Percentiles rank a stretch among this genome's conserved stretches.
These are phyloP conservation scores for Ogataea nonfermentans DNA, from an alignment of 805 yeast genomes.

Conservation along the genomic window DNA sequence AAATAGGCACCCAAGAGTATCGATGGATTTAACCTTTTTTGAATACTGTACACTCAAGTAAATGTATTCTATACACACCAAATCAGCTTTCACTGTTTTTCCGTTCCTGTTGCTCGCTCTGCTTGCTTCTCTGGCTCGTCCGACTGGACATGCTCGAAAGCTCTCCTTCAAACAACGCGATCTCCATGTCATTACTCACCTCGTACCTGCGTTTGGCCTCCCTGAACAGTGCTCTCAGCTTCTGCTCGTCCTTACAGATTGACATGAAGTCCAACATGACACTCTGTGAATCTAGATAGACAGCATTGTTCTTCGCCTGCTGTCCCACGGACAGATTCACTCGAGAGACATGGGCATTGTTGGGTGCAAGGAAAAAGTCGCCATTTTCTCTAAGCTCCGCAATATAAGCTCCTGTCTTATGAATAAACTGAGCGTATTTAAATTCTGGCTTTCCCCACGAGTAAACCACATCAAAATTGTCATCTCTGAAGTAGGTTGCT, in stretches of 20 bases:
- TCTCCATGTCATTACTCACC: conserved; percentile 33
- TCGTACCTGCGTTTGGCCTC: conserved; percentile 55
- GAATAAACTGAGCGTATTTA: conserved; percentile 85
- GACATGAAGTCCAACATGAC: conserved; percentile 69
- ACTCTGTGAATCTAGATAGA: conserved; percentile 62
- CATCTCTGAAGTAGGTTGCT: conserved; percentile 53
- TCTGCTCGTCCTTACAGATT: conserved; percentile 52
- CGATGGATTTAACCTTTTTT: neutral
- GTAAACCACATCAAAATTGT: conserved; percentile 63
- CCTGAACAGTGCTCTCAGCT: conserved; percentile 50
- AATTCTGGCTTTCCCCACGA: conserved; percentile 91
- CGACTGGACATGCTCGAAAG: neutral
- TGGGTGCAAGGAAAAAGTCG: conserved; percentile 79
- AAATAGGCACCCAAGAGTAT: neutral
- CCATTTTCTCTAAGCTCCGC: conserved; percentile 84
- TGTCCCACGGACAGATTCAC: conserved; percentile 48
- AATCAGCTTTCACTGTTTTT: neutral
- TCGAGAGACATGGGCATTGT: conserved; percentile 77
- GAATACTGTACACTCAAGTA: neutral
- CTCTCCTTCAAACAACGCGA: conserved; percentile 22
- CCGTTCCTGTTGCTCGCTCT: no score
- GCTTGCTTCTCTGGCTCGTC: neutral
- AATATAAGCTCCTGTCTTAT: conserved; percentile 82
- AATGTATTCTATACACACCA: no score
- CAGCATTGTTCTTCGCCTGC: conserved; percentile 25